Base-by-base conservation (phyloP, 306 rosid genomes). In the Luffa acutangula region DNA sequence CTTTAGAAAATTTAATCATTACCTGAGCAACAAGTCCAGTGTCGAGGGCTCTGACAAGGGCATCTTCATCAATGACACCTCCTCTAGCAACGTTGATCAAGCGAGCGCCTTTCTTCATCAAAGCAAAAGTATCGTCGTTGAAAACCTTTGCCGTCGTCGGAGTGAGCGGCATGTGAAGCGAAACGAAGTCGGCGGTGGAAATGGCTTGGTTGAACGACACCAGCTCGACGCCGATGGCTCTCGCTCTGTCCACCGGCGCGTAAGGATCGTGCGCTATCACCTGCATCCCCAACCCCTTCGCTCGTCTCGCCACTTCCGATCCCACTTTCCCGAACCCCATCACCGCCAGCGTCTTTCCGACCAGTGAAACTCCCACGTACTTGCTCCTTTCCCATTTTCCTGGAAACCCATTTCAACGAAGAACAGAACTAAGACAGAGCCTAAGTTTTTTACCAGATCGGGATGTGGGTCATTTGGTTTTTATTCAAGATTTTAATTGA, bases 321-420 rank as follows among this genome's bases (percentile, higher is more conserved):
- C 97, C 98, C 53, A 94, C 98, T 86, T 94, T 94, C 25, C 98
- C 98, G 52, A 94, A 92, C 6, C 97, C 98, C 90, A 92, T 89
- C 9, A 92, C 84, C 15, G 95, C 98, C 13, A 94, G 70, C 11
- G 95, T 94, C 78, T 94, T 94, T n/a, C 98, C 98, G 34, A 91
- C 98, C 75, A 94, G 52, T 1, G 98, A 94, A 2, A 94, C 98
- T 43, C 98, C 98, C 3, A 94, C 97, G 31, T 89, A 92, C 89
- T 94, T 92, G 89, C n/a, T 91, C 25, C 98, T 80, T 73, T 83
- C 85, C 98, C 98, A 94, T 81, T 89, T 87, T 63, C 97, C 98
- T 94, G 85, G 33, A 73, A 48, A 78, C 75, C 75, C 72, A 65
- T 2, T 65, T 15, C 72, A 42, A 4, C 13, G 17, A 7, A 3